Conservation (phyloP, 2,329 filamentous ascomycete species). For the Fusarium goolgardi region DNA sequence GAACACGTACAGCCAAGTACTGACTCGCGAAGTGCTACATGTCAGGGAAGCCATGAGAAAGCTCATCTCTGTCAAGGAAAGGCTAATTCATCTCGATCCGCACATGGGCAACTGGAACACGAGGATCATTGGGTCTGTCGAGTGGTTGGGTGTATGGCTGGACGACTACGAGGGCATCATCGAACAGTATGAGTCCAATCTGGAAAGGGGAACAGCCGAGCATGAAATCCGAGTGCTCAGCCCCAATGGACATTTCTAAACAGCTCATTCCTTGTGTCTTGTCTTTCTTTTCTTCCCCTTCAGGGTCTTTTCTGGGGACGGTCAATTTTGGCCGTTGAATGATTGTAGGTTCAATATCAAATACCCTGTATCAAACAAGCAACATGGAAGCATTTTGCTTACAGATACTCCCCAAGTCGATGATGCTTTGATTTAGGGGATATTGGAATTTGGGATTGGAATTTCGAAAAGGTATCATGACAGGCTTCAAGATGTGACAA, state of each 20-base stretch:
- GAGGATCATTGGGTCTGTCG: slow-evolving; percentile 33
- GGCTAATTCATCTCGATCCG: slow-evolving; percentile 26
- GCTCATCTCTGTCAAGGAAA: slow-evolving; percentile 19
- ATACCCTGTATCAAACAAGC: background rate
- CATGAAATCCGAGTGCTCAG: slow-evolving; percentile 28
- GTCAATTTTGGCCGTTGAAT: slow-evolving; percentile 33
- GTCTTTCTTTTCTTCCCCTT: background rate
- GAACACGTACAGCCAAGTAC: slow-evolving; percentile 28
- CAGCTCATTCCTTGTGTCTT: background rate
- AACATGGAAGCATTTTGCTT: slow-evolving; percentile 1
- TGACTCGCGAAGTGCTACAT: slow-evolving; percentile 6
- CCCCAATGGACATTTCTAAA: slow-evolving; percentile 32
- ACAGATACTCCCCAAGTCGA: slow-evolving; percentile 8
- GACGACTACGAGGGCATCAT: slow-evolving; percentile 34
- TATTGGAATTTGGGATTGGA: background rate
- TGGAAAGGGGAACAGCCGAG: slow-evolving; percentile 30
- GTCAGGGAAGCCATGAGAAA: slow-evolving; percentile 25
- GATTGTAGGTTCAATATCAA: background rate
- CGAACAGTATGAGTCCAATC: slow-evolving; percentile 28
- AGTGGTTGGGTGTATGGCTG: slow-evolving; percentile 29
- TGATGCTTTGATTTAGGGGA: slow-evolving; percentile 24
- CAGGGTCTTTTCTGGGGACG: slow-evolving; percentile 31
- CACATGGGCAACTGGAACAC: slow-evolving; percentile 37
- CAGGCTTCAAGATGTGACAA: slow-evolving; percentile 1
- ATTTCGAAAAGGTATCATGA: background rate